Evolutionary conservation across 2,329 filamentous ascomycete genomes (phyloP).

Genomic region (Aureobasidium subglaciale): DNA sequence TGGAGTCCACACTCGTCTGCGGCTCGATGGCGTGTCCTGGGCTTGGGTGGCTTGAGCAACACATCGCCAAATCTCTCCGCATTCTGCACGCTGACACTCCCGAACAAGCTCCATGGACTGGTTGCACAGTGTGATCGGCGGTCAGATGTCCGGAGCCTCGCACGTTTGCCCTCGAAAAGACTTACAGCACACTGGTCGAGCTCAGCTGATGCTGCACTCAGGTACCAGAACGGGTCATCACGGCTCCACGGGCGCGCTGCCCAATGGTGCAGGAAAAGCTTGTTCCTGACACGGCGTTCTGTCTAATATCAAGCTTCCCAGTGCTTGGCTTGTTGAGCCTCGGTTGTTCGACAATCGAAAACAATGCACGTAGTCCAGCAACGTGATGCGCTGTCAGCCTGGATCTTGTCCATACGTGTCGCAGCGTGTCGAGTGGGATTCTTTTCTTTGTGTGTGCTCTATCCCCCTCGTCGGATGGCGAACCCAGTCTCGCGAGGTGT

Average conservation of each 20-base stretch:
- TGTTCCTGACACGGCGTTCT: conserved; percentile 7
- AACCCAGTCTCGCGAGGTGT: background rate
- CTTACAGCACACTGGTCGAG: background rate
- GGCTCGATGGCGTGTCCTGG: conserved; percentile 10
- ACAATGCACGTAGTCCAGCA: background rate
- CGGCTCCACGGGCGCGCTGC: conserved; percentile 4
- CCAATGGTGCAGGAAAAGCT: background rate
- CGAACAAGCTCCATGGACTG: background rate
- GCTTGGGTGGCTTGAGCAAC: conserved; percentile 4
- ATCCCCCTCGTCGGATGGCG: background rate
- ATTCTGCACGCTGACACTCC: background rate
- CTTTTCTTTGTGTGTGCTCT: background rate
- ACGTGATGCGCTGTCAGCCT: background rate
- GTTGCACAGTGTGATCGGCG: conserved; percentile 7
- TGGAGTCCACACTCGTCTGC: conserved; percentile 6
- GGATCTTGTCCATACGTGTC: background rate
- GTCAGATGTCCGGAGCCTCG: background rate
- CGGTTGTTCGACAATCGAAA: background rate
- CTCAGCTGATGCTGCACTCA: conserved; percentile 9
- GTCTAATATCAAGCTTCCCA: background rate
- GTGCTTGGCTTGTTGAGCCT: background rate
- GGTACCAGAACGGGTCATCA: conserved; percentile 4
- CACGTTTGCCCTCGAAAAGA: background rate
- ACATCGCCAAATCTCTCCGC: conserved; percentile 1
- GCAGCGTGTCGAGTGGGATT: background rate